phyloP scores from a whole-genome alignment of 148 eudicot genomes.

The Hydrangea macrophylla region DNA sequence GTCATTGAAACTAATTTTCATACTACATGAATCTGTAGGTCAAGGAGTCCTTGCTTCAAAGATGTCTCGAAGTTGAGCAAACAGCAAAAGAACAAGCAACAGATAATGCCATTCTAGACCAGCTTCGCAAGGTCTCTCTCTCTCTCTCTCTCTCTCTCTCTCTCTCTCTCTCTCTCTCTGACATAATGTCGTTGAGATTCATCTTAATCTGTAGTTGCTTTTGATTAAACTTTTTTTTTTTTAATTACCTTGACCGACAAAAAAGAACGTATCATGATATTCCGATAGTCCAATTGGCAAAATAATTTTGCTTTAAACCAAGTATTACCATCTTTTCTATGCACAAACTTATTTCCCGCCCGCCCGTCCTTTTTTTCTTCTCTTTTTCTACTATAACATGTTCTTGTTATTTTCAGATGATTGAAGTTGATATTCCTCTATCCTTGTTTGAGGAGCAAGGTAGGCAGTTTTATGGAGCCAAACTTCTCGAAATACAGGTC shows the following conservation, averaged over 20 bases:
- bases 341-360: background rate
- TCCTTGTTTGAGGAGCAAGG: conserved; percentile 96
- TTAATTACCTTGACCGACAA: background rate
- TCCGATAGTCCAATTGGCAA: background rate
- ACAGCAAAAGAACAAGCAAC: conserved; percentile 96
- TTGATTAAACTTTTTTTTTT: background rate
- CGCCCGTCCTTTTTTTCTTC: background rate
- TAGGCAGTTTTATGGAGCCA: conserved; percentile 84
- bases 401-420: conserved; percentile 48
- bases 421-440: conserved; percentile 82
- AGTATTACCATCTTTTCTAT: background rate
- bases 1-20: background rate
- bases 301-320: background rate
- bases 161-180: background rate
- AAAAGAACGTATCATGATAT: background rate
- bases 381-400: background rate
- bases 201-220: background rate
- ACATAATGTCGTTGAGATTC: background rate
- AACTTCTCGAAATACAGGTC: conserved; percentile 88
- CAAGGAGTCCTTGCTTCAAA: conserved; percentile 51
- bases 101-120: conserved; percentile 93
- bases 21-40: conserved; percentile 46
- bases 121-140: conserved; percentile 62
- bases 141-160: background rate
- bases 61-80: conserved; percentile 71